Conservation (phyloP, 306 rosid genomes). For the Luffa aegyptiaca region DNA sequence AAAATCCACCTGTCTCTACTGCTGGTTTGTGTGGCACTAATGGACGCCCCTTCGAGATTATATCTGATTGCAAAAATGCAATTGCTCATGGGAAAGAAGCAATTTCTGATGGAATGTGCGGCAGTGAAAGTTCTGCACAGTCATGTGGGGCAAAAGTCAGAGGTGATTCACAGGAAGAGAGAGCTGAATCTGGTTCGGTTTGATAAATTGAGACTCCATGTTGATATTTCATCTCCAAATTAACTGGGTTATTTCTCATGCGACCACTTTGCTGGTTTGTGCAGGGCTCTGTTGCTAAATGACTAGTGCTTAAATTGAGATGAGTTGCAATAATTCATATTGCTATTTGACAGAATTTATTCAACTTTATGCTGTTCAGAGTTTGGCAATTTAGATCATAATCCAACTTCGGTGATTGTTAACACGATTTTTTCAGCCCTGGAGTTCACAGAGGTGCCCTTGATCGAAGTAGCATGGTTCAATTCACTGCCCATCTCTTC, state of each 20-base stretch:
- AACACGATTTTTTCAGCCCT: conserved; percentile 5
- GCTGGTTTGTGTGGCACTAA: conserved; percentile 21
- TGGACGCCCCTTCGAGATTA: conserved; percentile 21
- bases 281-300: conserved; percentile 30
- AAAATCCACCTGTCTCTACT: conserved; percentile 17
- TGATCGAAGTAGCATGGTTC: neutral
- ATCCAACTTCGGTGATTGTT: conserved; percentile 6
- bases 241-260: conserved; percentile 12
- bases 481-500: neutral
- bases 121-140: conserved; percentile 23
- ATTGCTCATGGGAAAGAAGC: conserved; percentile 14
- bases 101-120: conserved; percentile 24
- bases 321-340: neutral
- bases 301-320: conserved; percentile 18
- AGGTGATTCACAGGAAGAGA: conserved; percentile 21
- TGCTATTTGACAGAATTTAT: neutral
- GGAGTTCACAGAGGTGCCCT: conserved; percentile 4
- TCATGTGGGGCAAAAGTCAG: conserved; percentile 29
- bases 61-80: conserved; percentile 27
- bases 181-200: conserved; percentile 21
- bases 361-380: neutral
- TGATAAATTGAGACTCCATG: conserved; percentile 10
- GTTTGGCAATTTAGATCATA: conserved; percentile 7
- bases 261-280: conserved; percentile 10
- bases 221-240: conserved; percentile 10